Evolutionary conservation across 2,329 filamentous ascomycete genomes (phyloP).

Genomic region (Aureobasidium sp.): DNA sequence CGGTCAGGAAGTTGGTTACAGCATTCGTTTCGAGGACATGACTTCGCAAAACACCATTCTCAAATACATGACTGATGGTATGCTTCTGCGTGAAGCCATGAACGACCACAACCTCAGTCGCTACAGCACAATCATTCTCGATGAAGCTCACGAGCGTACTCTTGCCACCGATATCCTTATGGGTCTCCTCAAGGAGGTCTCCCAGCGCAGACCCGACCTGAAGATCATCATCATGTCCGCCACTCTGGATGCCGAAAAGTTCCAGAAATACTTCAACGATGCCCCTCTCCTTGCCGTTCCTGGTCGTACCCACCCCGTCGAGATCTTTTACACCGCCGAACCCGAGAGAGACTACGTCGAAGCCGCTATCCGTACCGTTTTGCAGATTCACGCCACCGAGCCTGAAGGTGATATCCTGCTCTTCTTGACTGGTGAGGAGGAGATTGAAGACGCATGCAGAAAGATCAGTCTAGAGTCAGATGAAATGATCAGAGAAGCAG

Average conservation of each 20-base stretch:
- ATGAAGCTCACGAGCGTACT: conserved; percentile 96
- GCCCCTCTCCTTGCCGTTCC: conserved; percentile 90
- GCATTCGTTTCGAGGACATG: conserved; percentile 96
- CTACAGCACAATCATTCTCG: conserved; percentile 96
- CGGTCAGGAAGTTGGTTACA: conserved; percentile 95
- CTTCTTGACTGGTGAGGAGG: conserved; percentile 95
- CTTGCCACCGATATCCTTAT: conserved; percentile 96
- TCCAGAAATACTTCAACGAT: conserved; percentile 93
- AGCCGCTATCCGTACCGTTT: conserved; percentile 83
- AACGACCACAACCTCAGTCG: conserved; percentile 84
- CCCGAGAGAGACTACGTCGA: conserved; percentile 96
- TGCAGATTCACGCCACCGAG: conserved; percentile 94
- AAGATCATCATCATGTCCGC: conserved; percentile 99
- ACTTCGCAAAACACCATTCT: conserved; percentile 81
- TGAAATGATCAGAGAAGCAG: conserved; percentile 83
- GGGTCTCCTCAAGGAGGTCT: conserved; percentile 88
- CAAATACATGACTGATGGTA: conserved; percentile 99
- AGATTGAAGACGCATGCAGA: conserved; percentile 92
- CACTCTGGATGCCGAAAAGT: conserved; percentile 94
- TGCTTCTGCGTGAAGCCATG: conserved; percentile 94
- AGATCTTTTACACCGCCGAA: conserved; percentile 97
- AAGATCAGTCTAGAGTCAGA: conserved; percentile 88
- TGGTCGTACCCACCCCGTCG: conserved; percentile 89
- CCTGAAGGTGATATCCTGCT: conserved; percentile 85
- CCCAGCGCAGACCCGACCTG: conserved; percentile 71